Conservation (phyloP, 345 rosid species). For the Populus pruinosa region DNA sequence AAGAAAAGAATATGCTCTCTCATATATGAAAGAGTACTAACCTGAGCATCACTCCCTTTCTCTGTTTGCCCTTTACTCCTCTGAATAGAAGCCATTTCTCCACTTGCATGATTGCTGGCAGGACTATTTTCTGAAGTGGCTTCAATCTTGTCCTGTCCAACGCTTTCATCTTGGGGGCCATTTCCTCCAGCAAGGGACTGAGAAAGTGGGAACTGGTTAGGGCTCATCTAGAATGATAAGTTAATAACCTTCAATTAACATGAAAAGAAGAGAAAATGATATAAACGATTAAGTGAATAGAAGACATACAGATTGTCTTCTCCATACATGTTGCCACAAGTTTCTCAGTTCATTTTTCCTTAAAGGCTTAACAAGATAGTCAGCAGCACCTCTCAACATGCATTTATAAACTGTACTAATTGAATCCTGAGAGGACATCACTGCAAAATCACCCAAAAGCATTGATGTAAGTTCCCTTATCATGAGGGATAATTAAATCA, state of each 20-base stretch:
- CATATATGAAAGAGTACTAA: constrained; percentile 26
- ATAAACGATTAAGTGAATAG: not conserved
- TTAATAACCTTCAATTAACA: constrained; percentile 6
- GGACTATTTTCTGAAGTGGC: constrained; percentile 69
- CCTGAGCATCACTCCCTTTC: constrained; percentile 76
- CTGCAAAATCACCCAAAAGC: constrained; percentile 41
- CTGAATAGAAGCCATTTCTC: constrained; percentile 36
- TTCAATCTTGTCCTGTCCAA: constrained; percentile 67
- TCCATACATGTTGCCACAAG: constrained; percentile 99
- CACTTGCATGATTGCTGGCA: constrained; percentile 48
- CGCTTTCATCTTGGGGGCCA: constrained; percentile 54
- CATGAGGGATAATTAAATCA: not conserved
- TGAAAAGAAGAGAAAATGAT: not conserved
- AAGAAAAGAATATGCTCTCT: not conserved
- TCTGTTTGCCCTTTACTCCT: constrained; percentile 42
- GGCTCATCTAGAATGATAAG: constrained; percentile 13
- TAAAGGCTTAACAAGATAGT: constrained; percentile 91
- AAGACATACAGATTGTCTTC: constrained; percentile 76
- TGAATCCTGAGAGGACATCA: constrained; percentile 93
- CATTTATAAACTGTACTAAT: constrained; percentile 83
- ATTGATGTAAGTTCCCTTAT: not conserved
- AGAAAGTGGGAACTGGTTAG: constrained; percentile 20
- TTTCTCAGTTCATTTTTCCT: constrained; percentile 89
- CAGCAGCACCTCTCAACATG: constrained; percentile 90
- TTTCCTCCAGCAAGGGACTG: constrained; percentile 43